These are phyloP conservation scores for Penicillium malachiteum DNA, from an alignment of 495 filamentous ascomycete species.

Conservation along the genomic window DNA sequence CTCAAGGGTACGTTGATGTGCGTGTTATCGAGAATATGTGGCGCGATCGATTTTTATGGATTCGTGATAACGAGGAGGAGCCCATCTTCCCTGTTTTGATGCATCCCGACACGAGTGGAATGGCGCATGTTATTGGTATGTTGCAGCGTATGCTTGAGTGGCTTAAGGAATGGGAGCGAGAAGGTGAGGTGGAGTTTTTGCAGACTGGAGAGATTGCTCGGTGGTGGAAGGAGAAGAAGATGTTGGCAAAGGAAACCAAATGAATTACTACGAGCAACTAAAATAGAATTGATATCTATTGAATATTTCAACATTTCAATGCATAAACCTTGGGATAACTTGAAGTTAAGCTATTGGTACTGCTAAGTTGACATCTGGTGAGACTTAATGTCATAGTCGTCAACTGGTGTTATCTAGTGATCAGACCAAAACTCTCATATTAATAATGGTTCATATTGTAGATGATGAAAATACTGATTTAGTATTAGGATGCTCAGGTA, in stretches of 20 bases:
- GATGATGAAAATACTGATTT: too few relatives aligned
- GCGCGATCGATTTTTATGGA: constrained; percentile 51
- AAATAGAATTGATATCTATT: too few relatives aligned
- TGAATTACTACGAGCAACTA: too few relatives aligned
- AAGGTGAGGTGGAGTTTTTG: constrained; percentile 48
- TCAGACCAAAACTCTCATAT: too few relatives aligned
- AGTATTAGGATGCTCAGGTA: too few relatives aligned
- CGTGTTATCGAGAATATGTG: constrained; percentile 54
- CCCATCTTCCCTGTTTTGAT: constrained; percentile 50
- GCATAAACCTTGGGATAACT: too few relatives aligned
- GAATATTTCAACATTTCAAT: too few relatives aligned
- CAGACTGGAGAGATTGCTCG: constrained; percentile 27
- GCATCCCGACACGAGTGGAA: constrained; percentile 62
- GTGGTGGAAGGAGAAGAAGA: constrained; percentile 22
- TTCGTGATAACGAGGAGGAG: constrained; percentile 38
- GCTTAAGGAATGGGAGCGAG: constrained; percentile 44
- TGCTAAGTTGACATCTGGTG: too few relatives aligned
- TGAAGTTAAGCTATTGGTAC: too few relatives aligned
- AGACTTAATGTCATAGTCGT: too few relatives aligned
- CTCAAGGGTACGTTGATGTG: constrained; percentile 53
- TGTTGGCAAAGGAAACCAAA: not conserved
- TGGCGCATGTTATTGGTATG: constrained; percentile 63
- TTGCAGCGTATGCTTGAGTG: constrained; percentile 54
- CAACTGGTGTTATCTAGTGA: too few relatives aligned
- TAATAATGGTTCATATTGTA: too few relatives aligned